Evolutionary conservation across 2,329 filamentous ascomycete species (phyloP), one percentile per base, ranked within the genome.

Genomic region (Trichoderma gracile): DNA sequence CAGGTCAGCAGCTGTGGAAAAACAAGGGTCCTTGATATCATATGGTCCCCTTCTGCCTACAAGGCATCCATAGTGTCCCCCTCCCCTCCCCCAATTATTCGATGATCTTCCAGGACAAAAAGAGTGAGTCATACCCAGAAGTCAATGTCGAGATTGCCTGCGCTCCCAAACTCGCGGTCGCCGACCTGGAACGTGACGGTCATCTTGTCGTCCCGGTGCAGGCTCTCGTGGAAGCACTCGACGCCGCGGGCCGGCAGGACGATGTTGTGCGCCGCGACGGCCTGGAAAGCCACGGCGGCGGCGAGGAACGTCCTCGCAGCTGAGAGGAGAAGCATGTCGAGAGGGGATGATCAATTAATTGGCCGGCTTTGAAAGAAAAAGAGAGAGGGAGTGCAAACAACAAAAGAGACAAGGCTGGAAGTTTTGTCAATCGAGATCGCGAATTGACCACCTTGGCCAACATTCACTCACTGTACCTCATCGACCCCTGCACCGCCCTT

Each of bases 171-270:
- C 77, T 99, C 95, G 70, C 94, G 84, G 77, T 99, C 95, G 75
- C 95, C 95, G 65, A 98, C 94, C 81, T 98, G 95, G 84, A 96
- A 99, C 33, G 93, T 96, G 66, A 99, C 93, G 9, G 93, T 97
- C 95, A 99, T 99, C 79, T 90, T 91, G 82, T 99, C 95, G 78
- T 97, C 95, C 77, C 85, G 87, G 82, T 96, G 94, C 66, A 99
- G 87, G 72, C 83, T 79, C 82, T 99, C 95, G 83, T 97, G 91
- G 85, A 98, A 99, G 83, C 95, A 99, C 82, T 99, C 95, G 79
- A 93, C 87, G 74, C 92, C 91, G 80, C 99, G 93, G 71, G 93
- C 90, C 68, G 89, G 89, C 74, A 99, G 88, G 78, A 95, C 92
- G 79, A 99, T 98, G 83, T 96, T 98, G 86, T 99, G 95, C 72